phyloP scores from a whole-genome alignment of 2,329 filamentous ascomycete genomes.

The Ophiostoma ulmi region DNA sequence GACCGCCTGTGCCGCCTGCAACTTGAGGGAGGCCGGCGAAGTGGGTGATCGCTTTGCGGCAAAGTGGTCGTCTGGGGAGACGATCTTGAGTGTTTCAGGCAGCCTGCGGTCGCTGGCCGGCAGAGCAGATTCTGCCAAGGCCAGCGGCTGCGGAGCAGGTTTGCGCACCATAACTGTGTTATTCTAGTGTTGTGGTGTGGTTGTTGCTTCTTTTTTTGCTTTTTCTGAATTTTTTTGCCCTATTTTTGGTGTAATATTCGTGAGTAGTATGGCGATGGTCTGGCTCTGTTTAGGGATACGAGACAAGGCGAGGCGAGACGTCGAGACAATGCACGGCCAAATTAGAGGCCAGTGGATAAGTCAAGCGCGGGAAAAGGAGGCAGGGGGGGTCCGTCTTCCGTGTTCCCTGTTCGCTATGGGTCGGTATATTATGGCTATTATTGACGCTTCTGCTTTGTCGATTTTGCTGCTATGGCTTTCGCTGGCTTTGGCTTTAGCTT shows the following conservation, averaged over 20 bases:
- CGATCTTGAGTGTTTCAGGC: slow-evolving; percentile 35
- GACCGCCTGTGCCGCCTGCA: slow-evolving; percentile 14
- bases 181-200: neutral
- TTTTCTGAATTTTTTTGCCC: neutral
- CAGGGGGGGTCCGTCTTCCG: slow-evolving; percentile 14
- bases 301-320: slow-evolving; percentile 15
- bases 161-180: slow-evolving; percentile 50
- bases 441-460: neutral
- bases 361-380: slow-evolving; percentile 15
- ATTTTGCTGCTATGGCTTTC: neutral
- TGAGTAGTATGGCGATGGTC: neutral
- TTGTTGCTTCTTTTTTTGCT: neutral
- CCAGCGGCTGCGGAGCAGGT: slow-evolving; percentile 54
- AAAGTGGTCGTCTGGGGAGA: slow-evolving; percentile 36
- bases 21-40: slow-evolving; percentile 35
- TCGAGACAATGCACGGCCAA: slow-evolving; percentile 16
- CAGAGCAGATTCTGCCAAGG: slow-evolving; percentile 42
- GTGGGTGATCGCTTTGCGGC: slow-evolving; percentile 37
- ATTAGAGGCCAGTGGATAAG: slow-evolving; percentile 8
- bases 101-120: slow-evolving; percentile 35
- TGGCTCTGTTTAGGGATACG: slow-evolving; percentile 13
- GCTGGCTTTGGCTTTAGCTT: neutral
- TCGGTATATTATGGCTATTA: slow-evolving; percentile 11
- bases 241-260: neutral
- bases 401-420: slow-evolving; percentile 12